These are phyloP conservation scores for Gossypium ekmanianum DNA, from an alignment of 345 rosid species.

Conservation along the genomic window DNA sequence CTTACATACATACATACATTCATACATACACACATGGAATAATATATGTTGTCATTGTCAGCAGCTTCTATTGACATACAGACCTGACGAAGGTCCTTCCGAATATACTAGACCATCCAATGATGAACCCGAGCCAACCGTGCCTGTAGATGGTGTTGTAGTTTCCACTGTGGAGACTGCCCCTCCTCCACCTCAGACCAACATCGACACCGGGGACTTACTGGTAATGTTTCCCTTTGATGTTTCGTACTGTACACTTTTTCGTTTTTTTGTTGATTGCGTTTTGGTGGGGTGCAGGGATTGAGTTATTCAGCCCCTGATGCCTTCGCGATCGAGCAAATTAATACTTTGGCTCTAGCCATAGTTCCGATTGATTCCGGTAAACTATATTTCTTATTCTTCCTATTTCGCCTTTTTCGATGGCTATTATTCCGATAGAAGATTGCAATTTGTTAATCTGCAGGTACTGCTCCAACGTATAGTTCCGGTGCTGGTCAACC, in stretches of 20 bases:
- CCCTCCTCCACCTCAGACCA: conserved; percentile 55
- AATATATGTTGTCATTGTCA: conserved; percentile 9
- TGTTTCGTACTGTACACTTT: neutral
- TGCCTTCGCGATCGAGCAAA: conserved; percentile 77
- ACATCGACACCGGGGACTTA: conserved; percentile 59
- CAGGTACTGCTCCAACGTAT: conserved; percentile 50
- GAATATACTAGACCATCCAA: conserved; percentile 46
- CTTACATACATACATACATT: neutral
- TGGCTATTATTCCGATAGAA: neutral
- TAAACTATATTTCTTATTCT: conserved; percentile 14
- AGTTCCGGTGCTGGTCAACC: conserved; percentile 45
- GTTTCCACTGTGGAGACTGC: conserved; percentile 39
- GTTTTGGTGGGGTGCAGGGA: conserved; percentile 45
- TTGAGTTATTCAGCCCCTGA: conserved; percentile 41
- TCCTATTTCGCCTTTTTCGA: neutral
- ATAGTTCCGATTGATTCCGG: conserved; percentile 67
- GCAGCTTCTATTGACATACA: conserved; percentile 68
- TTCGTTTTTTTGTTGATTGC: neutral
- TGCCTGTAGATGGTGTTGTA: conserved; percentile 44
- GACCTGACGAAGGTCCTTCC: conserved; percentile 62
- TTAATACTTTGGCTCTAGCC: conserved; percentile 88
- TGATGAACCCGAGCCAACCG: conserved; percentile 56
- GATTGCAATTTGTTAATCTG: conserved; percentile 3
- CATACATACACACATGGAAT: neutral
- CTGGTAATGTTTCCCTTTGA: conserved; percentile 45